These are phyloP conservation scores for Hydrangea macrophylla DNA, from an alignment of 148 eudicot genomes.

Conservation along the genomic window DNA sequence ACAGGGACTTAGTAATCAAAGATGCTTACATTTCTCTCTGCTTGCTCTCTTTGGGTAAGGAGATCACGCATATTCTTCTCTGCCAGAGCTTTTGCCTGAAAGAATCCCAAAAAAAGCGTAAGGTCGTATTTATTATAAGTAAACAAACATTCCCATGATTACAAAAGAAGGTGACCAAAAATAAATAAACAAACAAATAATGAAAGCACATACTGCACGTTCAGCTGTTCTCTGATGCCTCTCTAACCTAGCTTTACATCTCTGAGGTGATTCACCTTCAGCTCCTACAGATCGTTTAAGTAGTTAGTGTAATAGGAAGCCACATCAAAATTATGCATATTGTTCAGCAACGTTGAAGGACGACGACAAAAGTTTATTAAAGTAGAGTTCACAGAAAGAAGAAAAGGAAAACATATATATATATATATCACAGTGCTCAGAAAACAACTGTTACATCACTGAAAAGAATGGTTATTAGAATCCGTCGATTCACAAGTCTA, in stretches of 20 bases:
- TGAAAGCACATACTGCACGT: constrained; percentile 68
- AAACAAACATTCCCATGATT: background rate
- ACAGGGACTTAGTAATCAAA: no score
- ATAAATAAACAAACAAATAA: constrained; percentile 11
- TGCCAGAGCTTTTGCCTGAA: constrained; percentile 91
- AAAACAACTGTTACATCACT: background rate
- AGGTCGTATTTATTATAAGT: background rate
- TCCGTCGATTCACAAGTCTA: no score
- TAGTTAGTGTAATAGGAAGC: constrained; percentile 12
- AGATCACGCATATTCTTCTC: constrained; percentile 93
- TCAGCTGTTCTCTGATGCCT: constrained; percentile 94
- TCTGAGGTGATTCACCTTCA: constrained; percentile 76
- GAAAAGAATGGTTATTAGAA: no score
- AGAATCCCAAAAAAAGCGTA: constrained; percentile 9
- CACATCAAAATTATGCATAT: background rate
- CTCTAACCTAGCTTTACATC: constrained; percentile 96
- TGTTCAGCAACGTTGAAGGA: background rate
- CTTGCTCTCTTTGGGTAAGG: constrained; percentile 79
- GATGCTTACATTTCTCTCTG: constrained; percentile 73
- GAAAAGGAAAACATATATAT: background rate
- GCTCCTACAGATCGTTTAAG: constrained; percentile 39
- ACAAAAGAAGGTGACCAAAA: constrained; percentile 3
- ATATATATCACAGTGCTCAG: background rate
- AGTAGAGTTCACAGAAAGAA: background rate
- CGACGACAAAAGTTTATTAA: background rate